These are phyloP conservation scores for Glarea lozoyensis DNA, from an alignment of 495 filamentous ascomycete genomes.

Conservation along the genomic window DNA sequence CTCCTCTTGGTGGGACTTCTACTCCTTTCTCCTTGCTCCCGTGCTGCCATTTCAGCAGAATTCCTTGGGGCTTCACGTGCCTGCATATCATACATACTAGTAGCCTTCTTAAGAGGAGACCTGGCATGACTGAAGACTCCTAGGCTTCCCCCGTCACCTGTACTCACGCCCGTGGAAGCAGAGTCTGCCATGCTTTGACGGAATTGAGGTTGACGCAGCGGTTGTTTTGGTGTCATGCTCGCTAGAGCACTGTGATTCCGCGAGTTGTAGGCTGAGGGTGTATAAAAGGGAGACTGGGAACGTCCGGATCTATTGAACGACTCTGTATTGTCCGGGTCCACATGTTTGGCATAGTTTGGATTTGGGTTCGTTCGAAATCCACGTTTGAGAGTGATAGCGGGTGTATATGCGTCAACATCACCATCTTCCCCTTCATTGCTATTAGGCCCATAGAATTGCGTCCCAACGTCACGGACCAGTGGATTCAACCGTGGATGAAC, in stretches of 20 bases:
- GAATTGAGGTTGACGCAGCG: constrained; percentile 51
- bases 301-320: constrained; percentile 3
- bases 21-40: constrained; percentile 24
- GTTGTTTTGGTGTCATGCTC: constrained; percentile 18
- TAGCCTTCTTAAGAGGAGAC: constrained; percentile 65
- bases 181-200: constrained; percentile 26
- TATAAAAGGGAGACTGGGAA: constrained; percentile 8
- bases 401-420: constrained; percentile 48
- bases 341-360: constrained; percentile 71
- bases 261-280: constrained; percentile 12
- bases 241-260: constrained; percentile 17
- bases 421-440: constrained; percentile 27
- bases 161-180: constrained; percentile 19
- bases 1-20: constrained; percentile 18
- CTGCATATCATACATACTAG: constrained; percentile 36
- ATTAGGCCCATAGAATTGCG: constrained; percentile 43
- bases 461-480: constrained; percentile 74
- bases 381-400: constrained; percentile 68
- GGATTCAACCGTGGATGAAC: constrained; percentile 84
- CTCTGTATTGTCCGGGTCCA: constrained; percentile 54
- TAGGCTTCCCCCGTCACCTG: constrained; percentile 61
- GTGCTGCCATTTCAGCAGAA: constrained; percentile 42
- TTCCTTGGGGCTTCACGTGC: constrained; percentile 34
- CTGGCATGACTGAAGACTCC: constrained; percentile 74
- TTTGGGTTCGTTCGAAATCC: constrained; percentile 82